Base-by-base conservation (phyloP, 352 stramenopile genomes). In the Phytophthora podocarpi region DNA sequence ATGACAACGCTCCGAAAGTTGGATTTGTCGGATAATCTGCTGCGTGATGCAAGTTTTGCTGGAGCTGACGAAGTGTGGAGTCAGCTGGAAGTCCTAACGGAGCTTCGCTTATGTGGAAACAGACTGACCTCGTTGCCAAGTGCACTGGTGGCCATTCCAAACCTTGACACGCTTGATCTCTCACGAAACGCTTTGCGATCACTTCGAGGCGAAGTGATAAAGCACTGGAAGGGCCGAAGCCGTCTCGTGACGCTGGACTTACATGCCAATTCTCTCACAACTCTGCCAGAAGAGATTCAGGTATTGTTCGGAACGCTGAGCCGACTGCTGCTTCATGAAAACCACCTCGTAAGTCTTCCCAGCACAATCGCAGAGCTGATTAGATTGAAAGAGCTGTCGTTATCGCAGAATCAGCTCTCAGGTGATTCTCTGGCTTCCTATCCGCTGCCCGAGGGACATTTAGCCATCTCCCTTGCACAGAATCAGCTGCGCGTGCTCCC, bases 331-430 rank as follows among this genome's bases (percentile, higher is more conserved):
- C 60, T 77, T 0, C 77, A 90, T 30, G 64, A 81, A 23, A 89
- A 90, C 41, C 68, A 72, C 0, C 51, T 90, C 6, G 13, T 11
- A 0, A 52, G 36, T n/a, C 16, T 90, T 3, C 81, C 81, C 1
- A 21, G 11, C 73, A 21, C 47, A 48, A 23, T 90, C 5, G 34
- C 71, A n/a, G 58, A 68, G 30, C 46, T 84, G 6, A 63, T 47
- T 13, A 47, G 47, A 2, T 35, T 83, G 0, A 57, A 71, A 27
- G 59, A 71, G 35, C 26, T 76, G 0, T 55, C 59, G 4, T 46
- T 76, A 47, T 54, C 58, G 9, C 49, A 71, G 30, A 64, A 66
- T 18, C 58, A 74, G 32, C 52, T 72, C 27, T 4, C 58, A 11
- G 58, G 58, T 8, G 51, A 58, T 20, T 68, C 50, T 13, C 4